These are phyloP conservation scores for Naumovozyma castellii DNA, from an alignment of 805 yeast genomes.

Conservation along the genomic window DNA sequence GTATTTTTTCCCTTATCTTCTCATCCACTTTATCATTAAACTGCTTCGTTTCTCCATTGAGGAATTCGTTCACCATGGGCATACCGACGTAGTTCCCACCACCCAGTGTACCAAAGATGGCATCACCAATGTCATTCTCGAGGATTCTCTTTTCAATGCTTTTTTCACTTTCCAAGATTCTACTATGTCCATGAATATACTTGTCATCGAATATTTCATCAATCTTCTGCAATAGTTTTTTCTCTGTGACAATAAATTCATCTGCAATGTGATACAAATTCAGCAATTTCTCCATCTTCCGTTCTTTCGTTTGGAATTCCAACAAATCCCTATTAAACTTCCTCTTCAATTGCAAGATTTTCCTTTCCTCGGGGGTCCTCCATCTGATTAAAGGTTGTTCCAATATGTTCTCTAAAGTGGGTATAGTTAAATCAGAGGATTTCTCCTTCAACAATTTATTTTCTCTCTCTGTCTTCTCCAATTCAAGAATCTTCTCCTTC, in stretches of 20 bases:
- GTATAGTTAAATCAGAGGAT: constrained; percentile 51
- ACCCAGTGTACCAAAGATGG: constrained; percentile 31
- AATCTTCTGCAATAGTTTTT: constrained; percentile 35
- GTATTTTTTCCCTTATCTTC: constrained; percentile 3
- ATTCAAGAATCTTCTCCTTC: constrained; percentile 32
- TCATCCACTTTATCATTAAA: constrained; percentile 22
- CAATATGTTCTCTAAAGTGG: constrained; percentile 57
- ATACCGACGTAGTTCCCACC: constrained; percentile 28
- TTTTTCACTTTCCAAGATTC: not conserved
- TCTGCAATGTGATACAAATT: constrained; percentile 64
- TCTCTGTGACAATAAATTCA: constrained; percentile 64
- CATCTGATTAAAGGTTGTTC: constrained; percentile 59
- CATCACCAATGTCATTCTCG: constrained; percentile 26
- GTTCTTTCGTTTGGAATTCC: constrained; percentile 44
- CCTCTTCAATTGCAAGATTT: constrained; percentile 48
- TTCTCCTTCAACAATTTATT: constrained; percentile 19
- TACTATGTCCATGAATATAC: not conserved
- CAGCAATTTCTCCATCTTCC: constrained; percentile 47
- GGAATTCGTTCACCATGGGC: constrained; percentile 29
- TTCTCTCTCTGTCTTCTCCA: constrained; percentile 27
- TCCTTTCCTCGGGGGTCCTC: constrained; percentile 63
- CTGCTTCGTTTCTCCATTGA: constrained; percentile 26
- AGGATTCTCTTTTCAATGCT: constrained; percentile 3
- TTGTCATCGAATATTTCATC: constrained; percentile 22
- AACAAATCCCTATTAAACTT: constrained; percentile 52